phyloP scores from a whole-genome alignment of 2,329 filamentous ascomycete genomes.

The Acrocalymma vagum region DNA sequence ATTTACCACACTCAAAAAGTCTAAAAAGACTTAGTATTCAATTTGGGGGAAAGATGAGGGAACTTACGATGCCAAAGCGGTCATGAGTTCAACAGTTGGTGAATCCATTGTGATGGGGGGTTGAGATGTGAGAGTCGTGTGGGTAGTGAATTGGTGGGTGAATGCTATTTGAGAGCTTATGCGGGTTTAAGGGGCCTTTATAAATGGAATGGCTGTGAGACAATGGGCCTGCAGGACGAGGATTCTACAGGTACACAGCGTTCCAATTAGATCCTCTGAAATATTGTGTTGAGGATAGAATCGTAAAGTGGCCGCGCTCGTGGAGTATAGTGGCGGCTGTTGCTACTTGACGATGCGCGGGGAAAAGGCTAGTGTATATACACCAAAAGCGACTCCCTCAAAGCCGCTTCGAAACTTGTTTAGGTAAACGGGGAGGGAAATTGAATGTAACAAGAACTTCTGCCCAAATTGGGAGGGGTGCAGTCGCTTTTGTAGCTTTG shows the following conservation, averaged over 20 bases:
- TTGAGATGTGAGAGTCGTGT: constrained; percentile 18
- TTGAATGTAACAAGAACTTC: constrained; percentile 6
- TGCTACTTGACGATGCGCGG: not conserved
- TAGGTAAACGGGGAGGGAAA: constrained; percentile 2
- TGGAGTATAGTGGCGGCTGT: no score
- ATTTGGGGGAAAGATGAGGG: constrained; percentile 3
- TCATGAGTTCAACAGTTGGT: constrained; percentile 55
- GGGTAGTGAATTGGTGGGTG: no score
- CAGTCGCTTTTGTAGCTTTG: constrained; percentile 34
- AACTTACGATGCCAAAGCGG: constrained; percentile 57
- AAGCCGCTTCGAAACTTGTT: no score
- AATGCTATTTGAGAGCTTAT: no score
- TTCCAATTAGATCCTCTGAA: no score
- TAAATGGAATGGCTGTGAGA: no score
- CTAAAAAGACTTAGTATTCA: constrained; percentile 42
- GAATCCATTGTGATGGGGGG: constrained; percentile 43
- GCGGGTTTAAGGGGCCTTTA: no score
- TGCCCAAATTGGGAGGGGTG: constrained; percentile 20
- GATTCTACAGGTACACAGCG: no score
- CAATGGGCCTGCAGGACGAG: no score
- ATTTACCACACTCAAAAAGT: constrained; percentile 49
- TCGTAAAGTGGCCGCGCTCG: not conserved
- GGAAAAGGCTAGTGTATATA: constrained; percentile 1
- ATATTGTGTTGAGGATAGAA: not conserved
- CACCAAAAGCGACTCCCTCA: no score